A percentile compares a stretch with the other conserved stretches of the same genome.
Evolutionary conservation across 73 alveolate species (phyloP).

Genomic region (Uronychia setigera): DNA sequence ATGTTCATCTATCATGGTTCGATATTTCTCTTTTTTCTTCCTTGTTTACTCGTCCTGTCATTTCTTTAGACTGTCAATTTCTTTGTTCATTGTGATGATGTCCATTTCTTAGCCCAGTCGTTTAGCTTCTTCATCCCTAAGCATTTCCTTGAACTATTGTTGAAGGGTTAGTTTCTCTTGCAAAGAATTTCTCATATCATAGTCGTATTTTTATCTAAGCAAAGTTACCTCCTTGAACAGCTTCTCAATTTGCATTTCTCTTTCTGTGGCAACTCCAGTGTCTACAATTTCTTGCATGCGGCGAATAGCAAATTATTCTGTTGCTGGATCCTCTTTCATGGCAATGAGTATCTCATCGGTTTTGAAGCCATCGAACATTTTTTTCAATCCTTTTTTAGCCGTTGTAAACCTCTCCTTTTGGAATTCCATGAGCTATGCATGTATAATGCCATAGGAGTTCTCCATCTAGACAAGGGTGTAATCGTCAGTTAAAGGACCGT

Average conservation of each 20-base stretch:
- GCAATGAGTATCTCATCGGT: slow-evolving; percentile 26
- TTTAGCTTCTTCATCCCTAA: neutral
- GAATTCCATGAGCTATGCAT: slow-evolving; percentile 1
- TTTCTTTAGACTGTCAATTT: neutral
- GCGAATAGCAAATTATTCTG: slow-evolving; percentile 17
- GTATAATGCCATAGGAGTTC: neutral
- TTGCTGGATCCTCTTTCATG: slow-evolving; percentile 29
- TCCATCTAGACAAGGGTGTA: neutral
- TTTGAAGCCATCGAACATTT: slow-evolving; percentile 18
- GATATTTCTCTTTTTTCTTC: neutral
- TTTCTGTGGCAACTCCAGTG: slow-evolving; percentile 6
- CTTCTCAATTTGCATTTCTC: slow-evolving; percentile 18
- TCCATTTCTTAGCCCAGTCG: neutral
- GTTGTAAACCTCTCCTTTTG: slow-evolving; percentile 3
- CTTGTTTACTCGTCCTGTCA: neutral
- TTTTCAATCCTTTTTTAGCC: slow-evolving; percentile 13
- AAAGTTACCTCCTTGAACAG: slow-evolving; percentile 6
- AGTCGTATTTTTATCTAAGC: slow-evolving; percentile 15
- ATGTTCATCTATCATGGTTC: neutral
- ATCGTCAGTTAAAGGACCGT: neutral
- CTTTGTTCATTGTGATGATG: neutral
- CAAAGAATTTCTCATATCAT: slow-evolving; percentile 7
- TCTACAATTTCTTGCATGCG: slow-evolving; percentile 36
- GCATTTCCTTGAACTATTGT: neutral
- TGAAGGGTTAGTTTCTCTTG: slow-evolving; percentile 5